Base-by-base conservation (phyloP, 2,329 filamentous ascomycete genomes). In the Hymenoscyphus albidus region DNA sequence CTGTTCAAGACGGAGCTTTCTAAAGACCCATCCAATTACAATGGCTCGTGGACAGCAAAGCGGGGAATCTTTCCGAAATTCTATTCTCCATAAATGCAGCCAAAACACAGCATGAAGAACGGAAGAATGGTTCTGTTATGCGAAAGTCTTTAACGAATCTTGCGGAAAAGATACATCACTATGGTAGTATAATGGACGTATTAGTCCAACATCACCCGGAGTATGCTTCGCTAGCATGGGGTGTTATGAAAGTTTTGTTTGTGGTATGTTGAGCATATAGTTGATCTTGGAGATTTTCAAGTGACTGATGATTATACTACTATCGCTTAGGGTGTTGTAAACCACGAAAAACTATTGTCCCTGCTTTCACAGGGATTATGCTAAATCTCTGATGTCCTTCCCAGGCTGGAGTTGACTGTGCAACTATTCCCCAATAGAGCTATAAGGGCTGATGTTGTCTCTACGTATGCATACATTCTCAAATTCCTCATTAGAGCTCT, bases 71-170 rank as follows among this genome's bases (percentile, higher is more conserved):
- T 9, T n/a, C n/a, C 16, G 27, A 56, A 31, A 22, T 56, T 14
- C 12, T 31, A 56, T 14, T 1, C 10, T 31, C 22, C 7, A 35
- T 56, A 14, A 56, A 13, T 56, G 5, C 54, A 2, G 22, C 27
- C 1, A 56, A 32, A n/a, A 14, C 22, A 12, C 74, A 44, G 39
- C 40, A 40, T 39, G 57, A 58, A 40, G 10, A 2, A 22, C 14
- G 32, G 76, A 75, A 0, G 74, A 78, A 64, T 69, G 70, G 13
- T 58, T 32, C 63, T 3, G 48, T 38, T 42, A 44, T 51, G 9
- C 32, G 58, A 5, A 63, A 63, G 31, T 64, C 62, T 55, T 18
- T 64, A 13, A 6, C 14, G 3, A 55, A 31, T 2, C 57, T 64
- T 31, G 61, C 62, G 16, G 13, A 18, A n/a, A 57, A 22, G 48